A percentile compares a stretch with the other conserved stretches of the same genome.
phyloP scores from a whole-genome alignment of 176 grass and related monocot genomes.

The Canna indica region DNA sequence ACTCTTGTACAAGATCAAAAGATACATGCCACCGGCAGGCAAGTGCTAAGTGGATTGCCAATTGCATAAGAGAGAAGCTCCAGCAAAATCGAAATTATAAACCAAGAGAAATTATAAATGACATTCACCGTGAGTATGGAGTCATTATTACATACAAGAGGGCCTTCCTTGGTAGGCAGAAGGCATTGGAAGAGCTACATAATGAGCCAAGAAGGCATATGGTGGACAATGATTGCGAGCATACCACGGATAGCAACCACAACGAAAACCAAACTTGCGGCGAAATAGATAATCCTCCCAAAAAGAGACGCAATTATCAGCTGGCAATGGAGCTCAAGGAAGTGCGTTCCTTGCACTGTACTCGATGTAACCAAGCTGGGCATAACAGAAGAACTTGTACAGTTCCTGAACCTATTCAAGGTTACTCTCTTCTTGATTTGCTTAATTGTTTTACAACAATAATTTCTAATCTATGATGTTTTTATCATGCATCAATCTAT shows the following conservation, averaged over 20 bases:
- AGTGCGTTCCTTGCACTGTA: conserved; percentile 16
- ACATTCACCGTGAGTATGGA: conserved; percentile 7
- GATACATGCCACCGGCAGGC: conserved; percentile 10
- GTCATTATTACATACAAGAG: conserved; percentile 5
- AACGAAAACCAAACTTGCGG: conserved; percentile 4
- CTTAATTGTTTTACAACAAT: neutral
- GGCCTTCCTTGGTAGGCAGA: conserved; percentile 17
- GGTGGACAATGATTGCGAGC: neutral
- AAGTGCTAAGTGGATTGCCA: conserved; percentile 20
- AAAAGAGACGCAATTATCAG: neutral
- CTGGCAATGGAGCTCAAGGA: conserved; percentile 5
- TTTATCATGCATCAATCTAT: neutral
- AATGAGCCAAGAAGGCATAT: neutral
- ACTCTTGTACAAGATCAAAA: conserved; percentile 9
- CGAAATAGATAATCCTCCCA: conserved; percentile 11
- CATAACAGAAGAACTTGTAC: conserved; percentile 14
- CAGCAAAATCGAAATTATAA: conserved; percentile 9
- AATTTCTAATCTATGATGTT: neutral
- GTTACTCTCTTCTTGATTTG: neutral
- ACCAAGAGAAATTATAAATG: conserved; percentile 15
- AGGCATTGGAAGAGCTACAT: conserved; percentile 13
- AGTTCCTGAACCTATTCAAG: neutral
- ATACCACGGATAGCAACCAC: neutral
- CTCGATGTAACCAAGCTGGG: conserved; percentile 3
- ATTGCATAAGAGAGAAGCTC: conserved; percentile 20